phyloP scores from a whole-genome alignment of 768 basidiomycete species.

The Exidia glandulosa region DNA sequence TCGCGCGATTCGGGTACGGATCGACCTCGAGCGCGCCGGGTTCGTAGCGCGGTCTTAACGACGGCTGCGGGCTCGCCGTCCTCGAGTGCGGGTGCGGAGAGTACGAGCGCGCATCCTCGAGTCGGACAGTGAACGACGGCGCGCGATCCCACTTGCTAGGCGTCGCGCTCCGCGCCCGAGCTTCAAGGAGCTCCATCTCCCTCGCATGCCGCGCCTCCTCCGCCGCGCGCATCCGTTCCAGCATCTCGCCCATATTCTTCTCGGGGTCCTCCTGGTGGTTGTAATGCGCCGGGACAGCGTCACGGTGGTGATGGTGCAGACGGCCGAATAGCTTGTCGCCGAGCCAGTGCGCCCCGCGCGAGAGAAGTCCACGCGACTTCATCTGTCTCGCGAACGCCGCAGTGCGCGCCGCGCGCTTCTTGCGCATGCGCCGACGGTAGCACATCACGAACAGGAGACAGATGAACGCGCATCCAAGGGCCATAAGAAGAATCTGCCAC shows the following conservation, averaged over 20 bases:
- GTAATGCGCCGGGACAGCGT: slow-evolving; percentile 8
- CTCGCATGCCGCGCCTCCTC: slow-evolving; percentile 39
- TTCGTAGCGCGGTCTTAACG: background rate
- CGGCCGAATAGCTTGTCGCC: slow-evolving; percentile 51
- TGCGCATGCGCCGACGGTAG: slow-evolving; percentile 62
- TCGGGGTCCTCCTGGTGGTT: slow-evolving; percentile 9
- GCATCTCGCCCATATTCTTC: slow-evolving; percentile 32
- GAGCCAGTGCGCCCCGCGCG: slow-evolving; percentile 26
- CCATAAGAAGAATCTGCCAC: slow-evolving; percentile 83
- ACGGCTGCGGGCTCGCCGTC: slow-evolving; percentile 3
- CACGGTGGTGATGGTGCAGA: slow-evolving; percentile 14
- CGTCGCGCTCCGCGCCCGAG: slow-evolving; percentile 28
- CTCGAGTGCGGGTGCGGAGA: slow-evolving; percentile 10
- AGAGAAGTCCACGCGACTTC: slow-evolving; percentile 44
- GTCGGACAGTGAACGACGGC: slow-evolving; percentile 34
- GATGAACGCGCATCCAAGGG: slow-evolving; percentile 70
- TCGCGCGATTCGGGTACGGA: slow-evolving; percentile 23
- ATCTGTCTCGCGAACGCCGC: slow-evolving; percentile 44
- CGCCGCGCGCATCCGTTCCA: slow-evolving; percentile 38
- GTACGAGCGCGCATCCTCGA: slow-evolving; percentile 14
- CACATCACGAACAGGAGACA: slow-evolving; percentile 53
- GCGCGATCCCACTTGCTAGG: slow-evolving; percentile 8
- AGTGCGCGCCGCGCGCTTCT: slow-evolving; percentile 56
- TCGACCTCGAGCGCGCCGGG: slow-evolving; percentile 7
- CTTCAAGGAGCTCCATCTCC: slow-evolving; percentile 28